Percentiles rank a stretch among this genome's conserved stretches.
phyloP scores from a whole-genome alignment of 1,139 yeast species.

The Kodamaea fungicola region DNA sequence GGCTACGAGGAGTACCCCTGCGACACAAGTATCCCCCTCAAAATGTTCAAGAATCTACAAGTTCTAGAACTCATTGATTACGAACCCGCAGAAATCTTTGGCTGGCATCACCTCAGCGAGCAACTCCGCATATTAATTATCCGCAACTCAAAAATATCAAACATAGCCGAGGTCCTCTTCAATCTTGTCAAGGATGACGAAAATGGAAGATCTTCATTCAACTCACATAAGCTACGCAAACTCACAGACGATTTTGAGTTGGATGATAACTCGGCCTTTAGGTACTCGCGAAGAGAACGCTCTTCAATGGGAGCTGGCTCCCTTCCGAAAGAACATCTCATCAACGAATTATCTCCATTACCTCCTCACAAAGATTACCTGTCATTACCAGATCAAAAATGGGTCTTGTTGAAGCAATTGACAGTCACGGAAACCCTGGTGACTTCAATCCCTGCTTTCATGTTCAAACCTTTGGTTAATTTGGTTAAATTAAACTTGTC shows the following conservation, averaged over 20 bases:
- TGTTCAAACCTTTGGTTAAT: constrained; percentile 48
- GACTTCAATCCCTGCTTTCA: constrained; percentile 37
- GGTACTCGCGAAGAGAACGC: background rate
- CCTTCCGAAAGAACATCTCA: constrained; percentile 18
- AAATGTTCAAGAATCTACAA: constrained; percentile 57
- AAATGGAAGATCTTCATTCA: constrained; percentile 40
- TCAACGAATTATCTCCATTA: constrained; percentile 2
- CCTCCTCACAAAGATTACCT: constrained; percentile 15
- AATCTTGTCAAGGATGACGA: constrained; percentile 57
- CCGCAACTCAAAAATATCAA: constrained; percentile 47
- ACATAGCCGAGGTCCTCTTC: constrained; percentile 48
- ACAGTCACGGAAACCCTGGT: constrained; percentile 57
- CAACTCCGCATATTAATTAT: constrained; percentile 54
- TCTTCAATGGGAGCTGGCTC: constrained; percentile 22
- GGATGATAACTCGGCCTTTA: background rate
- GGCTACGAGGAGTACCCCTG: constrained; percentile 71
- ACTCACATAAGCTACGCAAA: constrained; percentile 21
- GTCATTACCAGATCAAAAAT: constrained; percentile 39
- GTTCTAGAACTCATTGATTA: constrained; percentile 58
- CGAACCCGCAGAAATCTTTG: constrained; percentile 63
- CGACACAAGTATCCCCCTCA: constrained; percentile 64
- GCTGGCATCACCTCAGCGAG: constrained; percentile 60
- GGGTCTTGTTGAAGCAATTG: constrained; percentile 56
- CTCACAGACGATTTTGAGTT: constrained; percentile 10
- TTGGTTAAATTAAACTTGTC: constrained; percentile 59